Conservation (phyloP, 2,329 filamentous ascomycete species). For the Aspergillus aculeatinus region DNA sequence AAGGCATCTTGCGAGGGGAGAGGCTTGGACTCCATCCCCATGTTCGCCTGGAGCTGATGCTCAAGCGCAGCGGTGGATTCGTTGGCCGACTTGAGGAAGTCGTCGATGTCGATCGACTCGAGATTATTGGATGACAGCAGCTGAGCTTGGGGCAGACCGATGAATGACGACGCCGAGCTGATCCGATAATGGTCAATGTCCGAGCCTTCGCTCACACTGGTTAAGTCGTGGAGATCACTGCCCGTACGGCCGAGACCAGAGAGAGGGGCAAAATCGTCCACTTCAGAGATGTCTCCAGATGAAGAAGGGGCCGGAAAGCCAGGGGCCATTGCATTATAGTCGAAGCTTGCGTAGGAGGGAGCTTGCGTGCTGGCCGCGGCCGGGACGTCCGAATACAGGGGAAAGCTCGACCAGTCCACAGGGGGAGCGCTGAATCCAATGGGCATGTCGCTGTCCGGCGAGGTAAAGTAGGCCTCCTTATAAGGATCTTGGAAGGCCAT, state of each 20-base stretch:
- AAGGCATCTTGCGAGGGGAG: slow-evolving; percentile 32
- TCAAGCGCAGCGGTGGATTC: slow-evolving; percentile 42
- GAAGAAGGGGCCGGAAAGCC: slow-evolving; percentile 46
- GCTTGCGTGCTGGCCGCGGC: slow-evolving; percentile 44
- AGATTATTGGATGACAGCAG: slow-evolving; percentile 42
- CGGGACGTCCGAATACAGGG: slow-evolving; percentile 40
- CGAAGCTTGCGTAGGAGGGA: slow-evolving; percentile 48
- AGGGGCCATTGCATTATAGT: slow-evolving; percentile 42
- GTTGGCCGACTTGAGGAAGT: slow-evolving; percentile 44
- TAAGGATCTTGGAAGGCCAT: slow-evolving; percentile 40
- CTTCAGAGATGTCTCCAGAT: slow-evolving; percentile 51
- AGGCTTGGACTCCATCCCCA: slow-evolving; percentile 37
- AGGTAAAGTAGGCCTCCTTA: slow-evolving; percentile 43
- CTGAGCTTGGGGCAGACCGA: slow-evolving; percentile 42
- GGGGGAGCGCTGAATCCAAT: slow-evolving; percentile 42
- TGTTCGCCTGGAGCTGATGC: slow-evolving; percentile 40
- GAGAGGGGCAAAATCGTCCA: slow-evolving; percentile 44
- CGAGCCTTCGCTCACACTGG: slow-evolving; percentile 43
- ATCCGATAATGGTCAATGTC: slow-evolving; percentile 43
- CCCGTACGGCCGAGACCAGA: slow-evolving; percentile 29
- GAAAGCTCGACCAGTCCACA: slow-evolving; percentile 51
- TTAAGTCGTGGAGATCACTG: slow-evolving; percentile 38
- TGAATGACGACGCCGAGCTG: slow-evolving; percentile 46
- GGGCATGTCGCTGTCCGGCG: slow-evolving; percentile 44
- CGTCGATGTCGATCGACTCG: slow-evolving; percentile 45